Evolutionary conservation across 306 rosid genomes (phyloP).

Genomic region (Aeschynomene evenia): DNA sequence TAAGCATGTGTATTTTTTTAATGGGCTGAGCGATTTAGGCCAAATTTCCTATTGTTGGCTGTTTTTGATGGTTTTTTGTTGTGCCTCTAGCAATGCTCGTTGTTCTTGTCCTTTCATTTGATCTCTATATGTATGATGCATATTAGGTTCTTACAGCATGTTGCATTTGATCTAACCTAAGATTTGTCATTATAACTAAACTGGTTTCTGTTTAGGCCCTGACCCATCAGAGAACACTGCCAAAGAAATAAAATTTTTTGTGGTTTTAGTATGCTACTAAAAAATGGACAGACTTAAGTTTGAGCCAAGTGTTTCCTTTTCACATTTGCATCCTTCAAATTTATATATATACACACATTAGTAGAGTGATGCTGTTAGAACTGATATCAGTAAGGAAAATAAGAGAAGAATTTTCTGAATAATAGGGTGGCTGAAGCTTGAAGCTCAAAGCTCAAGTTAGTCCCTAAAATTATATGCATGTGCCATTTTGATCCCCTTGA

Average conservation of each 20-base stretch:
- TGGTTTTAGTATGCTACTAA: not conserved
- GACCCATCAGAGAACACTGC: not conserved
- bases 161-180: not conserved
- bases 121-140: not conserved
- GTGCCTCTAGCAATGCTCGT: no score
- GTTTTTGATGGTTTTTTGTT: no score
- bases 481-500: no score
- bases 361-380: not conserved
- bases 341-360: not conserved
- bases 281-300: not conserved
- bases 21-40: no score
- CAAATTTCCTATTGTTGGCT: no score
- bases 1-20: no score
- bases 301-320: not conserved
- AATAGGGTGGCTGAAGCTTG: no score
- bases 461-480: no score
- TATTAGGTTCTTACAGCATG: constrained; percentile 12
- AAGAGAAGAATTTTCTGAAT: no score
- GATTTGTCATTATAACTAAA: not conserved
- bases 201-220: not conserved
- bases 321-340: not conserved
- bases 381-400: no score
- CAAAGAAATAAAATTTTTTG: not conserved
- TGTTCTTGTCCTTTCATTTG: not conserved
- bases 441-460: no score